Evolutionary conservation across 208 protist genomes (phyloP), one percentile per base, ranked within the genome.

Genomic region (Blechomonas ayalai): DNA sequence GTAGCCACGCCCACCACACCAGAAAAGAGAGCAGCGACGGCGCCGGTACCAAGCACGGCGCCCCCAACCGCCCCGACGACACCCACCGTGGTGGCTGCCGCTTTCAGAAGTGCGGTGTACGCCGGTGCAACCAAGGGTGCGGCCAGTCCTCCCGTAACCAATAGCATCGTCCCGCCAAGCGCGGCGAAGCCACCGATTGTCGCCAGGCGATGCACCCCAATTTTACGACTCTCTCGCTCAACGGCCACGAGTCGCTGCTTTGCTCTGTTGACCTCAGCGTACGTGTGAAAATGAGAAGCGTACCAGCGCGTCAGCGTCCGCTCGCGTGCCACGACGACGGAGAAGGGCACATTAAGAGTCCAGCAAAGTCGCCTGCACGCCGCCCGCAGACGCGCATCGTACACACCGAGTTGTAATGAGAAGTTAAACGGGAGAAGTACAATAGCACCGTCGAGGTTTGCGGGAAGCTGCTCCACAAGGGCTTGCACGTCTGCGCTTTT

Each of bases 111-210:
- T 3, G 76, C 67, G 1, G 50, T 62, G 38, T 73, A 73, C 2
- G 83, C 83, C 0, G 83, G 68, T 0, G 59, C 76, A 0, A 92
- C 59, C 16, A 92, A 28, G 1, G 83, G 83, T 0, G 83, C 83
- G 0, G 67, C 79, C 4, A 92, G 61, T 8, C 78, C 83, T 33
- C 83, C 83, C 1, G 78, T 92, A 32, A 84, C 38, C 1, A 77
- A 40, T 4, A 88, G 67, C 1, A 69, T 76, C 0, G 63, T 66
- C 0, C 79, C 83, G 26, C 83, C 79, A 5, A 89, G 33, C 18
- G 70, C 50, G 2, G 83, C 64, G 39, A 92, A 89, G 19, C 73
- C 77, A 19, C 79, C 83, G 18, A 92, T 70, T 0, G 73, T 74
- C 8, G 74, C 77, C 15, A 57, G 49, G 25, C 83, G 75, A 18